These are phyloP conservation scores for Asclepias syriaca DNA, from an alignment of 257 asterid species.

Conservation along the genomic window DNA sequence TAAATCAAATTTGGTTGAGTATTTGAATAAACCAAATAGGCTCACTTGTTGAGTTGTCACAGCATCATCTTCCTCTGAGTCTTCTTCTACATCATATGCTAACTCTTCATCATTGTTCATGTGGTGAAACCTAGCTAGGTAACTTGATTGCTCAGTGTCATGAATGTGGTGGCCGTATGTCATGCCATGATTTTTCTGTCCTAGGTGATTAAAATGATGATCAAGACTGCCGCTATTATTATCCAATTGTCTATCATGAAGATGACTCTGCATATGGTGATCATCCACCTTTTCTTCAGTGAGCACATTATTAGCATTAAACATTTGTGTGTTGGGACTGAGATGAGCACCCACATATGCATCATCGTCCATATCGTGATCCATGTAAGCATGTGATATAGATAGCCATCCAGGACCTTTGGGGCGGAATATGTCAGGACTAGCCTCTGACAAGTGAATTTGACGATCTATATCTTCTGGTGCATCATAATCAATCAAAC, in stretches of 20 bases:
- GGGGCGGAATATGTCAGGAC: slow-evolving; percentile 19
- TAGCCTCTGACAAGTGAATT: slow-evolving; percentile 29
- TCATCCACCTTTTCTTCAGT: background rate
- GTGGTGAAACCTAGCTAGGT: slow-evolving; percentile 14
- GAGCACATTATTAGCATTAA: slow-evolving; percentile 8
- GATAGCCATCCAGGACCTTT: slow-evolving; percentile 46
- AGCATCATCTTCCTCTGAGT: slow-evolving; percentile 45
- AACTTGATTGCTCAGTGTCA: slow-evolving; percentile 20
- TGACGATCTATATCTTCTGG: slow-evolving; percentile 35
- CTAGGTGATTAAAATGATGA: slow-evolving; percentile 17
- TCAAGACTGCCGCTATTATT: slow-evolving; percentile 2
- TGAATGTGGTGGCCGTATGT: slow-evolving; percentile 13
- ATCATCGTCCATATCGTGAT: slow-evolving; percentile 3
- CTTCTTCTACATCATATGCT: slow-evolving; percentile 36
- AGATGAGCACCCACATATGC: background rate
- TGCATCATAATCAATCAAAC: slow-evolving; percentile 27
- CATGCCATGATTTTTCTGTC: background rate
- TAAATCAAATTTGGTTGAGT: slow-evolving; percentile 57
- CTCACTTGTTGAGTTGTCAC: slow-evolving; percentile 40
- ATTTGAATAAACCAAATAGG: slow-evolving; percentile 58
- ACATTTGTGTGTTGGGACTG: background rate
- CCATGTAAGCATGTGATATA: slow-evolving; percentile 38
- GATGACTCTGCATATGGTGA: background rate
- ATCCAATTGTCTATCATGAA: background rate
- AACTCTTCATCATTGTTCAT: slow-evolving; percentile 20